Evolutionary conservation across 768 basidiomycete genomes (phyloP).

Genomic region (Podaxis pistillaris): DNA sequence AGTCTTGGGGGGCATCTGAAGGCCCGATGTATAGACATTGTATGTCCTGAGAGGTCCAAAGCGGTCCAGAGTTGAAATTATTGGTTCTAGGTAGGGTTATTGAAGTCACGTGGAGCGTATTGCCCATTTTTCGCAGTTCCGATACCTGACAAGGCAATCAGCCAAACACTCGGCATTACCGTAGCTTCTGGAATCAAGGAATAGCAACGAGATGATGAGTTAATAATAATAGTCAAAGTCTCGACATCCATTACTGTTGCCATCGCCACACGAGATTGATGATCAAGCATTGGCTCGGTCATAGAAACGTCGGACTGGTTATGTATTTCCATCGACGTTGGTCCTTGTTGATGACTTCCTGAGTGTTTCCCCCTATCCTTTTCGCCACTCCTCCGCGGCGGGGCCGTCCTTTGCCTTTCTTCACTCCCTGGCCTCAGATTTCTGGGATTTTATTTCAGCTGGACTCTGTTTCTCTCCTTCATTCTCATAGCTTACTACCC

Average conservation of each 20-base stretch:
- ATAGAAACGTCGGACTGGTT: not conserved
- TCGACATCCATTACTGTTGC: not conserved
- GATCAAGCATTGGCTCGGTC: not conserved
- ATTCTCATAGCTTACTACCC: slow-evolving; percentile 12
- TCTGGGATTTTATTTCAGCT: slow-evolving; percentile 17
- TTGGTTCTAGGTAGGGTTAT: not conserved
- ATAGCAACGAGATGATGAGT: not conserved
- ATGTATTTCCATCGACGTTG: too few species aligned
- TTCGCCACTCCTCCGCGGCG: not conserved
- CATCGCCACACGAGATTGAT: not conserved
- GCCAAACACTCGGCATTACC: not conserved
- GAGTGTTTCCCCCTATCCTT: not conserved
- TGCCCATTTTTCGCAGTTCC: not conserved
- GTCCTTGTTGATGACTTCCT: too few species aligned
- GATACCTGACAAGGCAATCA: not conserved
- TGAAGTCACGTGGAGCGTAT: not conserved
- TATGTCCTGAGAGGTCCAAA: not conserved
- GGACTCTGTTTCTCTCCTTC: slow-evolving; percentile 11
- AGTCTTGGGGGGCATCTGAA: not conserved
- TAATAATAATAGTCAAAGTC: not conserved
- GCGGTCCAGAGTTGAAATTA: not conserved
- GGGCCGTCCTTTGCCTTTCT: slow-evolving; percentile 11
- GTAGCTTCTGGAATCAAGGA: not conserved
- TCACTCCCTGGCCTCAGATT: slow-evolving; percentile 15
- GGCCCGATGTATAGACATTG: not conserved